A percentile compares a stretch with the other conserved stretches of the same genome.
These are phyloP conservation scores for Coemansia sp. DNA, from an alignment of 192 early-diverging fungal species.

Conservation along the genomic window DNA sequence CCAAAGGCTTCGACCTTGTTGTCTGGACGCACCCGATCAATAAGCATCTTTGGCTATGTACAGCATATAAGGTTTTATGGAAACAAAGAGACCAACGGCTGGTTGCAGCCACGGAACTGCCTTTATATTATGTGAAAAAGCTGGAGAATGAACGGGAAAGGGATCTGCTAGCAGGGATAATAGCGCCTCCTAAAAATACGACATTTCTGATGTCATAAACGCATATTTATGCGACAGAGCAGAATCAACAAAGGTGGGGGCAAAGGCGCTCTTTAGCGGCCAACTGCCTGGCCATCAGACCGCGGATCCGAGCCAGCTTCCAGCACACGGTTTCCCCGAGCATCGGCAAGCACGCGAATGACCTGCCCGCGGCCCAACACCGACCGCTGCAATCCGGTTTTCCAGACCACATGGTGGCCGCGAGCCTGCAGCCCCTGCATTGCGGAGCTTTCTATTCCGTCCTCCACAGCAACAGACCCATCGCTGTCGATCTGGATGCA, in stretches of 20 bases:
- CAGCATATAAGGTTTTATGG: too few relatives aligned
- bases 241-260: too few relatives aligned
- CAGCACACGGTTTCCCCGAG: conserved; percentile 45
- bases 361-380: conserved; percentile 77
- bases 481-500: conserved; percentile 51
- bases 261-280: conserved; percentile 31
- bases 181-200: not conserved
- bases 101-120: not conserved
- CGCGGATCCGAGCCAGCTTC: conserved; percentile 59
- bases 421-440: conserved; percentile 51
- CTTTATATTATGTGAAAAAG: too few relatives aligned
- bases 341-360: conserved; percentile 50
- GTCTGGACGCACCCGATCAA: conserved; percentile 25
- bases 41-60: conserved; percentile 24
- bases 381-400: conserved; percentile 49
- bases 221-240: too few relatives aligned
- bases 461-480: conserved; percentile 58
- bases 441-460: conserved; percentile 53
- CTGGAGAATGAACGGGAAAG: not conserved
- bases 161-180: not conserved
- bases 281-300: conserved; percentile 58
- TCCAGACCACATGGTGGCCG: conserved; percentile 59
- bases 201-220: not conserved
- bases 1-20: conserved; percentile 35
- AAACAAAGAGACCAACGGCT: not conserved